Evolutionary conservation across 257 asterid species (phyloP).

Genomic region (Fraxinus americana): DNA sequence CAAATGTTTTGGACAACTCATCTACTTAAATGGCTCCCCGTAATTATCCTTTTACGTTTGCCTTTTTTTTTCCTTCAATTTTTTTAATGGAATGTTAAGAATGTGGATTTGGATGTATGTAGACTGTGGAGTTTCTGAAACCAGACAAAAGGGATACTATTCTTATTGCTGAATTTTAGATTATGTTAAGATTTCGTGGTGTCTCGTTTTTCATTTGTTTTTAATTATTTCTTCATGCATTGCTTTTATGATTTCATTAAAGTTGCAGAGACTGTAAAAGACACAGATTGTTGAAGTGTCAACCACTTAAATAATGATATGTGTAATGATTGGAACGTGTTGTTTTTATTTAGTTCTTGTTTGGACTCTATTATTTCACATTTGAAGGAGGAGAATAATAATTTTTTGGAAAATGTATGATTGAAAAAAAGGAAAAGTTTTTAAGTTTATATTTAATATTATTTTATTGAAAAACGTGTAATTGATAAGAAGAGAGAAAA

Average conservation of each 20-base stretch:
- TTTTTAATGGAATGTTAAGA: background rate
- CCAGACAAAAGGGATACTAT: background rate
- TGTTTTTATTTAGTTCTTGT: background rate
- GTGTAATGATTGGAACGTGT: background rate
- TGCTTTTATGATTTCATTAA: background rate
- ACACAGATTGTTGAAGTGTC: too few species aligned
- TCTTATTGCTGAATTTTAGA: background rate
- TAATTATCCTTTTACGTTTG: conserved; percentile 4
- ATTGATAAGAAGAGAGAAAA: too few species aligned
- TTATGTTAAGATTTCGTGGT: background rate
- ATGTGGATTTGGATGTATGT: background rate
- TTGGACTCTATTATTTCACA: too few species aligned
- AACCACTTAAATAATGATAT: background rate
- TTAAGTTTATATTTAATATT: too few species aligned
- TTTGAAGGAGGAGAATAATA: too few species aligned
- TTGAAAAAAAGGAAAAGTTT: too few species aligned
- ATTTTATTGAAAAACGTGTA: too few species aligned
- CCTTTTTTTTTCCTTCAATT: background rate
- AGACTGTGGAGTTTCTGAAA: background rate
- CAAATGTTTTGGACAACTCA: conserved; percentile 87
- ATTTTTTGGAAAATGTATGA: too few species aligned
- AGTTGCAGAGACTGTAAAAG: too few species aligned
- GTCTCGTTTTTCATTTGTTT: too few species aligned
- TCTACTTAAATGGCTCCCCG: conserved; percentile 47
- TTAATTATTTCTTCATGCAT: too few species aligned